Conservation (phyloP, 2,329 filamentous ascomycete genomes). For the Xylariaceae sp. region DNA sequence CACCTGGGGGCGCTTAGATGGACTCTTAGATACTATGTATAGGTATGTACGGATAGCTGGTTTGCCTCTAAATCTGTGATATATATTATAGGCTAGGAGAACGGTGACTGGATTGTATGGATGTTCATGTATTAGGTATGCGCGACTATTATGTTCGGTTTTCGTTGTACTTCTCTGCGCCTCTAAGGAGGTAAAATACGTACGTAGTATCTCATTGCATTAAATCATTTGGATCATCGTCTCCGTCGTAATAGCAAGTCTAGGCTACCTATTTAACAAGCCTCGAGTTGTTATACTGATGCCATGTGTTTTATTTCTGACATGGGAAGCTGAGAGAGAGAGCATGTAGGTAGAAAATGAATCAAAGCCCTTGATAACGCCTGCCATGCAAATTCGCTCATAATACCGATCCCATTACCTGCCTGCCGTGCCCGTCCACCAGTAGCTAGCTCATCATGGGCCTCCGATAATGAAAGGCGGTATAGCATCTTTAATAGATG, state of each 20-base stretch:
- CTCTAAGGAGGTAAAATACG: neutral
- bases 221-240: neutral
- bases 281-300: neutral
- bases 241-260: constrained; percentile 1
- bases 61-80: too few relatives aligned
- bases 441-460: neutral
- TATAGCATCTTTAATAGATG: neutral
- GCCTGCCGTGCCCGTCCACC: neutral
- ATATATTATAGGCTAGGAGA: too few relatives aligned
- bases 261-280: neutral
- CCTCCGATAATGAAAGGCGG: neutral
- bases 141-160: too few relatives aligned
- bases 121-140: too few relatives aligned
- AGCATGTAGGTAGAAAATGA: constrained; percentile 5
- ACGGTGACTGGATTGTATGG: too few relatives aligned
- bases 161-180: neutral
- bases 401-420: constrained; percentile 11
- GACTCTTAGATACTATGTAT: too few relatives aligned
- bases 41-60: too few relatives aligned
- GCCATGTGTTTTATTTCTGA: neutral
- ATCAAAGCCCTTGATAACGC: constrained; percentile 17
- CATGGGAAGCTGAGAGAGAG: constrained; percentile 2
- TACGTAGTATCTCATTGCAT: neutral
- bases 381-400: constrained; percentile 16
- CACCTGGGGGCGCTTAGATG: too few relatives aligned